A percentile compares a stretch with the other conserved stretches of the same genome.
phyloP scores from a whole-genome alignment of 2,329 filamentous ascomycete species.

The Xylogone sp. region DNA sequence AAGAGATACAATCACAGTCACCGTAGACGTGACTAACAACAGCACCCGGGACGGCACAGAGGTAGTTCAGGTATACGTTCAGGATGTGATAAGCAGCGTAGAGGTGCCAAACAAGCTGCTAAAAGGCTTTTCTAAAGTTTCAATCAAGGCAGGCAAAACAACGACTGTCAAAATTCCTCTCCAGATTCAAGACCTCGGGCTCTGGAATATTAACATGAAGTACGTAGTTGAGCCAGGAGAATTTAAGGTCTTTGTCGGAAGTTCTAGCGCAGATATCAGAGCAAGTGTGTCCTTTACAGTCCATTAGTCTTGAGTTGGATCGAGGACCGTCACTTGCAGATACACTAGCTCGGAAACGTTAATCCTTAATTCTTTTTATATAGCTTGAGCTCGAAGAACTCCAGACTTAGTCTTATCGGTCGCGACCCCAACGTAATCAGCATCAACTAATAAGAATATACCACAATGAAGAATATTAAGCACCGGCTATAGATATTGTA shows the following conservation, averaged over 20 bases:
- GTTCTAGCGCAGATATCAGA: conserved; percentile 52
- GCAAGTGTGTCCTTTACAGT: conserved; percentile 55
- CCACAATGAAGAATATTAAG: too few species aligned
- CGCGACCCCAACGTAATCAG: too few species aligned
- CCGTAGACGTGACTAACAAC: conserved; percentile 56
- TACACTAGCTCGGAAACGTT: too few species aligned
- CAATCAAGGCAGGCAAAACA: conserved; percentile 50
- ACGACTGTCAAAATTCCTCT: conserved; percentile 53
- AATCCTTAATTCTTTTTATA: too few species aligned
- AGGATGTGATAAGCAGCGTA: conserved; percentile 44
- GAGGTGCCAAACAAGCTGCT: conserved; percentile 66
- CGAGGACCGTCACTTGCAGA: too few species aligned
- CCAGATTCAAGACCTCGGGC: conserved; percentile 63
- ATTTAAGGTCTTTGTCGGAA: conserved; percentile 61
- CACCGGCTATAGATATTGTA: too few species aligned
- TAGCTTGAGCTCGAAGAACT: too few species aligned
- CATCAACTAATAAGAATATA: too few species aligned
- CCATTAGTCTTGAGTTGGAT: too few species aligned
- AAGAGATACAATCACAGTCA: conserved; percentile 49
- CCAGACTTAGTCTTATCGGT: too few species aligned
- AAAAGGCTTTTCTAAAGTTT: conserved; percentile 66
- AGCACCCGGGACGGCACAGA: conserved; percentile 46
- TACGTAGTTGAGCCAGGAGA: conserved; percentile 72
- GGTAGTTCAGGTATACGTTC: conserved; percentile 55
- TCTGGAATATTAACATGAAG: conserved; percentile 67